Evolutionary conservation across 2,329 filamentous ascomycete genomes (phyloP).

Genomic region (Penicillium sp.): DNA sequence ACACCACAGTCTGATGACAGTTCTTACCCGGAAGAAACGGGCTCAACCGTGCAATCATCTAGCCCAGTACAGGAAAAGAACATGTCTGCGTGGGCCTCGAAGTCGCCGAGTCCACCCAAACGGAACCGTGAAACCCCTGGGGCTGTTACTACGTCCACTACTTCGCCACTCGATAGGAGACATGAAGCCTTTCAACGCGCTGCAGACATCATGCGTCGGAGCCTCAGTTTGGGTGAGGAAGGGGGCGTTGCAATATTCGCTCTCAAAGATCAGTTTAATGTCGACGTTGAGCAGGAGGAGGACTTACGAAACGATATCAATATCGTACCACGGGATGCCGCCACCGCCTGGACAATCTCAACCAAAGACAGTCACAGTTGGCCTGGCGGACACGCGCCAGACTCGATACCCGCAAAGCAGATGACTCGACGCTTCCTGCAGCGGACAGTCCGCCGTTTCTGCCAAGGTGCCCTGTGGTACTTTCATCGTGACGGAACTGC

Average conservation of each 20-base stretch:
- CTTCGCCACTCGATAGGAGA: background rate
- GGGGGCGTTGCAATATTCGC: constrained; percentile 35
- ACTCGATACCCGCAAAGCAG: background rate
- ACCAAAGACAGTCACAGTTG: constrained; percentile 29
- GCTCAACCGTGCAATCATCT: background rate
- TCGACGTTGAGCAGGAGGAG: background rate
- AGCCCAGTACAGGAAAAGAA: background rate
- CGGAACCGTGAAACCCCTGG: background rate
- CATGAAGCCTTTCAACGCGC: constrained; percentile 45
- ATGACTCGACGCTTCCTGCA: constrained; percentile 14
- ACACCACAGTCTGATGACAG: background rate
- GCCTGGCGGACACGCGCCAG: constrained; percentile 38
- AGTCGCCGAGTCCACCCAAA: background rate
- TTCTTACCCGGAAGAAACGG: background rate
- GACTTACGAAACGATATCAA: background rate
- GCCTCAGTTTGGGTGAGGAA: constrained; percentile 43
- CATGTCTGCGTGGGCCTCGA: background rate
- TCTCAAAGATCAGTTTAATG: background rate
- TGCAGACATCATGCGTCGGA: constrained; percentile 45
- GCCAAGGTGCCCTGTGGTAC: constrained; percentile 20
- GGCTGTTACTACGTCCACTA: background rate
- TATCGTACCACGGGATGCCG: background rate
- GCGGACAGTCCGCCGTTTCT: constrained; percentile 18
- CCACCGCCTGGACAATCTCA: background rate
- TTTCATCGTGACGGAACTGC: constrained; percentile 22